These are phyloP conservation scores for Sophora flavescens DNA, from an alignment of 306 rosid species.

Conservation along the genomic window DNA sequence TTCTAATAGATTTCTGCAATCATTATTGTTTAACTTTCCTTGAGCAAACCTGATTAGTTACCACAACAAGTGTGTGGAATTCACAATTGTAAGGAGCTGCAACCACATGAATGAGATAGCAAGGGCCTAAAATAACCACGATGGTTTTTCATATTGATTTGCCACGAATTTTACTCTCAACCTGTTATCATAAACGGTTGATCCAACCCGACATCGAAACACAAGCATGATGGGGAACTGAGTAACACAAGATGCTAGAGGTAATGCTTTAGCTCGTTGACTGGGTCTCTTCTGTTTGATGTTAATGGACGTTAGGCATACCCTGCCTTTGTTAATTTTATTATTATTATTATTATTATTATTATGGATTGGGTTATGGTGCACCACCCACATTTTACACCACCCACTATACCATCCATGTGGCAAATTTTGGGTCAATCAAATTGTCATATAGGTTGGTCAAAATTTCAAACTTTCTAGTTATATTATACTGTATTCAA, in stretches of 20 bases:
- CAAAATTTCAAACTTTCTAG: too few species aligned
- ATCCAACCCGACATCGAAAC: background rate
- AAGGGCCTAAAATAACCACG: background rate
- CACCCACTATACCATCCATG: too few species aligned
- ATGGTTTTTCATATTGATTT: constrained; percentile 8
- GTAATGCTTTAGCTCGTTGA: background rate
- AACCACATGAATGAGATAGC: background rate
- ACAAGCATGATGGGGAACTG: background rate
- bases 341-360: too few species aligned
- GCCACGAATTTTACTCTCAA: constrained; percentile 15
- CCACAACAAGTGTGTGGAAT: background rate
- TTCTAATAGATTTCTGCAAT: background rate
- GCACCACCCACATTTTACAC: too few species aligned
- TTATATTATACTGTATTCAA: too few species aligned
- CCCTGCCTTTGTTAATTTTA: background rate
- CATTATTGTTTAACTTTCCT: constrained; percentile 20
- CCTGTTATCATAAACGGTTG: constrained; percentile 11
- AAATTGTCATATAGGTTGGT: too few species aligned
- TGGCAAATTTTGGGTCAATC: too few species aligned
- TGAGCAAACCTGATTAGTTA: background rate
- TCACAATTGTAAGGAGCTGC: background rate
- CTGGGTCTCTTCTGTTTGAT: background rate
- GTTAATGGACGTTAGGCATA: background rate
- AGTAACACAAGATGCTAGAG: background rate
- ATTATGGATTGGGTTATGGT: too few species aligned